Conservation (phyloP, 208 protist genomes). For the Leishmania arabica region DNA sequence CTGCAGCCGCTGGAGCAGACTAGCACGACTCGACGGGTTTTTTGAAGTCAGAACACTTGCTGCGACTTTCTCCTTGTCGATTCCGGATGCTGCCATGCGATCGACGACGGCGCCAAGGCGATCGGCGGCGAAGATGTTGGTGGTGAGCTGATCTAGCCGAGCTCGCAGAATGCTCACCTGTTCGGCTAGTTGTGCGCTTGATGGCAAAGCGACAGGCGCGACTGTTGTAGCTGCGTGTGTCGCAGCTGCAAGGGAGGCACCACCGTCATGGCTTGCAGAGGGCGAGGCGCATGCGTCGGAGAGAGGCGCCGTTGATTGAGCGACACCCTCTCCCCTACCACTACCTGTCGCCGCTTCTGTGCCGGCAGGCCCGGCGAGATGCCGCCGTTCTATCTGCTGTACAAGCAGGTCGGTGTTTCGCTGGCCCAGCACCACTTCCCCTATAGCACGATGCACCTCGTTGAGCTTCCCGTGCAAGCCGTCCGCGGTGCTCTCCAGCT, state of each 20-base stretch:
- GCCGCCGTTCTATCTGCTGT: conserved; percentile 63
- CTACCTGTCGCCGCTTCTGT: conserved; percentile 2
- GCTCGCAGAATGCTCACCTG: conserved; percentile 41
- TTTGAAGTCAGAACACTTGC: background rate
- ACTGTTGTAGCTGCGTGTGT: background rate
- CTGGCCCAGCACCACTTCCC: conserved; percentile 57
- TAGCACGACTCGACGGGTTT: conserved; percentile 7
- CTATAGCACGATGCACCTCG: conserved; percentile 45
- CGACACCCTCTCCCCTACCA: background rate
- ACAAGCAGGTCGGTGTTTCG: conserved; percentile 66
- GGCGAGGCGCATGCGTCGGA: background rate
- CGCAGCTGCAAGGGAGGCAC: background rate
- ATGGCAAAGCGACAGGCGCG: background rate
- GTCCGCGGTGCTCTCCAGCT: conserved; percentile 43
- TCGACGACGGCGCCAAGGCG: conserved; percentile 17
- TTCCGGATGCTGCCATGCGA: background rate
- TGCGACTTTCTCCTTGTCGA: background rate
- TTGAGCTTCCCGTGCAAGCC: conserved; percentile 36
- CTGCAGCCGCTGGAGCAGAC: conserved; percentile 19
- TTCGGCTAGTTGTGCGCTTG: conserved; percentile 12
- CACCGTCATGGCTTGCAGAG: background rate
- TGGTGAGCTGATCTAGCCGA: conserved; percentile 42
- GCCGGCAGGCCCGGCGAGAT: conserved; percentile 13
- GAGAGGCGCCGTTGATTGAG: background rate
- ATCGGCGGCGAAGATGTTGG: conserved; percentile 40